These are phyloP conservation scores for Venturia asperata DNA, from an alignment of 2,329 filamentous ascomycete genomes.

Conservation along the genomic window DNA sequence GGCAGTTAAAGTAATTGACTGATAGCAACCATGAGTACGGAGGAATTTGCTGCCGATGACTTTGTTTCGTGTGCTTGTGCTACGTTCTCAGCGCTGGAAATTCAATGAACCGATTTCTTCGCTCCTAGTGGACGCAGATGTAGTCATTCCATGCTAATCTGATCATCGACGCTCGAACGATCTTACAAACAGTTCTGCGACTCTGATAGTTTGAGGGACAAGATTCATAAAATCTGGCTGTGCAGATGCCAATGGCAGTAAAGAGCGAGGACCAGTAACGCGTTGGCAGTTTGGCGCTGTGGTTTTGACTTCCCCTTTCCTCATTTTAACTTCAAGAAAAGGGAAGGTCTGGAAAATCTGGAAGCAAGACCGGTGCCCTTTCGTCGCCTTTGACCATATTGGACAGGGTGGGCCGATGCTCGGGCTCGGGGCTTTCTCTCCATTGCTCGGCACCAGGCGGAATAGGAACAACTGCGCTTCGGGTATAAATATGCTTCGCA, in stretches of 20 bases:
- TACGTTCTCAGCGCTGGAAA: neutral
- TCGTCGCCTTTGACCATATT: slow-evolving; percentile 4
- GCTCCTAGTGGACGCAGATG: neutral
- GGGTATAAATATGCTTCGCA: slow-evolving; percentile 19
- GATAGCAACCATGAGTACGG: too few relatives aligned
- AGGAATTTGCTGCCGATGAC: too few relatives aligned
- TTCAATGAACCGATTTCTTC: neutral
- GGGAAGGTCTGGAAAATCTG: slow-evolving; percentile 6
- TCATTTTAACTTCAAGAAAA: neutral
- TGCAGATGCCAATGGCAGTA: neutral
- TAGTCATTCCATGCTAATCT: neutral
- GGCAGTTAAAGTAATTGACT: too few relatives aligned
- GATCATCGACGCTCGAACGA: neutral
- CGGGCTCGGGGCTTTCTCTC: slow-evolving; percentile 18
- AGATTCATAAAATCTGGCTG: neutral
- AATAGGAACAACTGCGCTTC: slow-evolving; percentile 18
- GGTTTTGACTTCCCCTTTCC: neutral
- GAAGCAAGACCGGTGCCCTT: neutral
- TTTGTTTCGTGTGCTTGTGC: neutral
- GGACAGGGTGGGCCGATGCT: neutral
- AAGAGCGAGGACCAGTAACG: neutral
- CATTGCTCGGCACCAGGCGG: slow-evolving; percentile 12
- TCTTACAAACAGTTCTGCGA: neutral
- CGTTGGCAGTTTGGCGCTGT: neutral
- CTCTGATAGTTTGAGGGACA: neutral